Evolutionary conservation across 306 rosid genomes (phyloP), one percentile per base, ranked within the genome.

Genomic region (Corylus avellana): DNA sequence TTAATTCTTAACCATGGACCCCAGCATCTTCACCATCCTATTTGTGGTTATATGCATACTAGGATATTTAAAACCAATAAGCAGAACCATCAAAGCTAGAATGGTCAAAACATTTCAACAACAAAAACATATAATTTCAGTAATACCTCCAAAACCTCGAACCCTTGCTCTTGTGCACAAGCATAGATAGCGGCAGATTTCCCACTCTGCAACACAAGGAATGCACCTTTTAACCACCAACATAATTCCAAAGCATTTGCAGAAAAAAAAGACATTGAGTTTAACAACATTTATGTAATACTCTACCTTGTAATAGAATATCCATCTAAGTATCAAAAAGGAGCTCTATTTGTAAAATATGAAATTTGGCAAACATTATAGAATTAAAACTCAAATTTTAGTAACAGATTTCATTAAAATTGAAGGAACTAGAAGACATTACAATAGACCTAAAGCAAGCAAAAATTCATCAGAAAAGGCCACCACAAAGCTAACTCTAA

Each of bases 121-220:
- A 37, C 20, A 68, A 74, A 25, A 64, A 67, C 17, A 78, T 56
- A 25, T 44, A 53, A 35, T 78, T 46, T 58, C 5, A 53, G 72
- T 11, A 32, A 75, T 95, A 95, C 98, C 98, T 95, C 98, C 77
- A 84, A 74, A 88, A 95, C 86, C 47, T 85, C 85, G 85, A 87
- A 91, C 11, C 98, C 98, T 86, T 85, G 97, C 83, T 92, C 98
- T 76, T 74, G 84, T 12, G 97, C 98, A 85, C 98, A 92, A 50
- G 97, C 98, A 92, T 95, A 90, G 66, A 95, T 83, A 76, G 98
- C 98, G 25, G 98, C 98, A 78, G 98, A 90, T 75, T 95, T 95
- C 84, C 97, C 98, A 85, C 98, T 85, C 98, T 95, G 89, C 90
- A 90, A 80, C 48, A 83, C 73, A n/a, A 74, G 22, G 79, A 64